Conservation (phyloP, 106 monocot genomes). For the Dactylorhiza incarnata region DNA sequence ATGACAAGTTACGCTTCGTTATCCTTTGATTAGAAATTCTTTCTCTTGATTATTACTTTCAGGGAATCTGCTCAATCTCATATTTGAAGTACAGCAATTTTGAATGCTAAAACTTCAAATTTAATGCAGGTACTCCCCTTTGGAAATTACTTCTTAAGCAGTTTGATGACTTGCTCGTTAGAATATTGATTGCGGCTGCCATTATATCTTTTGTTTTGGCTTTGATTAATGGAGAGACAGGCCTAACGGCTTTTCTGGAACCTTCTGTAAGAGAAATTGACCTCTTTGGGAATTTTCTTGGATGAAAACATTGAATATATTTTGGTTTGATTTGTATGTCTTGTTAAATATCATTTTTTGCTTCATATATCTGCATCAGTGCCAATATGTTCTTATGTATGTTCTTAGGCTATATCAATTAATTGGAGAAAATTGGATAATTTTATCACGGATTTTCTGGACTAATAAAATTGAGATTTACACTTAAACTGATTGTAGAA, state of each 20-base stretch:
- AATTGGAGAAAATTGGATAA: not conserved
- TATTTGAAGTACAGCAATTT: not conserved
- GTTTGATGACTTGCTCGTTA: slow-evolving; percentile 98
- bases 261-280: slow-evolving; percentile 64
- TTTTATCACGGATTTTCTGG: not conserved
- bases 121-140: slow-evolving; percentile 71
- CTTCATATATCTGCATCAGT: not conserved
- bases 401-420: not conserved
- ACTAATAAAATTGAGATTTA: not conserved
- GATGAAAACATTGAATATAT: not conserved
- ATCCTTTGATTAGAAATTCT: not conserved
- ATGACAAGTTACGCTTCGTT: slow-evolving; percentile 4
- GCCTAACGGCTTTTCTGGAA: slow-evolving; percentile 79
- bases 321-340: not conserved
- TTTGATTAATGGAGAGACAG: slow-evolving; percentile 86
- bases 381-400: not conserved
- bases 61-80: slow-evolving; percentile 1
- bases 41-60: not conserved
- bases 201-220: slow-evolving; percentile 89
- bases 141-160: slow-evolving; percentile 96
- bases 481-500: too few species aligned
- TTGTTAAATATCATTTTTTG: not conserved
- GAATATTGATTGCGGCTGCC: slow-evolving; percentile 96
- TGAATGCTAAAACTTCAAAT: slow-evolving; percentile 10
- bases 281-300: not conserved